Evolutionary conservation across 768 basidiomycete genomes (phyloP), one percentile per base, ranked within the genome.

Genomic region (Cytidiella melzeri): DNA sequence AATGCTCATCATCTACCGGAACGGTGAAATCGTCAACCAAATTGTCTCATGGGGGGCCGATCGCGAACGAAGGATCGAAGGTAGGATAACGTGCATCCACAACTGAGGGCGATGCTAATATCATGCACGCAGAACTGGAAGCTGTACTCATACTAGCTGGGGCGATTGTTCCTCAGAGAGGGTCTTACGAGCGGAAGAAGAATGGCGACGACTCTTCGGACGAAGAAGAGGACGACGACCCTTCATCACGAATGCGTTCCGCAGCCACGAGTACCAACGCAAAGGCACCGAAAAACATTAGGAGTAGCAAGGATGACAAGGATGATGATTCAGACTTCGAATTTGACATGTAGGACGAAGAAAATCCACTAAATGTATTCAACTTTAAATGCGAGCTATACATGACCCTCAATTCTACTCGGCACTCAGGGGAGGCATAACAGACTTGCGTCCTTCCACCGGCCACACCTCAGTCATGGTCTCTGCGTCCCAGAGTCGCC

Each of bases 1-100:
- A 1, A 98, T 95, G 75, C 70, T 98, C 50, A 83, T 99, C 55
- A 70, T 95, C 25, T 98, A 99, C 67, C 82, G 87, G 41, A 86
- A 85, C 57, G 96, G 96, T n/a, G 87, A 93, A 39, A 85, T 98
- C 27, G 72, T 78, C 41, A 86, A 87, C 54, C 92, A 97, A 64
- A 72, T 96, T 11, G 73, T 90, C 4, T 79, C 89, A 1, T 90
- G 91, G 84, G 87, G 87, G 12, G 83, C 82, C 5, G 89, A 92
- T 51, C 71, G 75, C 55, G 86, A 92, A 54, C 79, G 89, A 41
- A 74, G 72, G 13, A 69, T 86, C 7, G 83, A 90, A 73, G 94
- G 95, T 92, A 57, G 34, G 71, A 57, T 19, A 21, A 3, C 38
- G 42, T 41, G 34, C 4, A 39, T 55, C 30, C 26, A n/a, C 45